phyloP scores from a whole-genome alignment of 108 stramenopile species.

The Nannochloropsis salina region DNA sequence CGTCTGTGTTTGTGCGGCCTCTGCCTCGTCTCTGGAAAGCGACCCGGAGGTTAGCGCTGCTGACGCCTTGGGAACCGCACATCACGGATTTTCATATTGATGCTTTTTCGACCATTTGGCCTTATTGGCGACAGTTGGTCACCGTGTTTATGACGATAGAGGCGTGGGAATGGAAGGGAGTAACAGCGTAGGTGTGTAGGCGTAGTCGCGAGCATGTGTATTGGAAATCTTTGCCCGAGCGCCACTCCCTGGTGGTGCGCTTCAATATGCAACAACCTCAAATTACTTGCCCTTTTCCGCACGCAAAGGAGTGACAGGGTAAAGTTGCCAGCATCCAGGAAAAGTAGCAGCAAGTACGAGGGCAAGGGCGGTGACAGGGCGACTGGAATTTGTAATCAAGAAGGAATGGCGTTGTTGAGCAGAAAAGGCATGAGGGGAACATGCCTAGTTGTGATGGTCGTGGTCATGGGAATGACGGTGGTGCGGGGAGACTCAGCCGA shows the following conservation, averaged over 20 bases:
- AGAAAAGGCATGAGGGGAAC: constrained; percentile 6
- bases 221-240: neutral
- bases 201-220: neutral
- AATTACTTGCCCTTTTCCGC: neutral
- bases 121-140: no score
- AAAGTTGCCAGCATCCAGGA: neutral
- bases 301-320: neutral
- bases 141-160: no score
- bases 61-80: no score
- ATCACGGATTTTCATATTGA: no score
- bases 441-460: neutral
- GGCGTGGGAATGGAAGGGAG: no score
- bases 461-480: neutral
- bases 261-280: constrained; percentile 12
- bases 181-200: no score
- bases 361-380: neutral
- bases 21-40: no score
- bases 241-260: neutral
- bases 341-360: neutral
- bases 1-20: no score
- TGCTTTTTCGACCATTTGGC: no score
- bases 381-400: no score
- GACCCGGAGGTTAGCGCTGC: no score
- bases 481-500: neutral
- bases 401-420: neutral